Evolutionary conservation across 306 rosid species (phyloP).

Genomic region (Argentina anserina): DNA sequence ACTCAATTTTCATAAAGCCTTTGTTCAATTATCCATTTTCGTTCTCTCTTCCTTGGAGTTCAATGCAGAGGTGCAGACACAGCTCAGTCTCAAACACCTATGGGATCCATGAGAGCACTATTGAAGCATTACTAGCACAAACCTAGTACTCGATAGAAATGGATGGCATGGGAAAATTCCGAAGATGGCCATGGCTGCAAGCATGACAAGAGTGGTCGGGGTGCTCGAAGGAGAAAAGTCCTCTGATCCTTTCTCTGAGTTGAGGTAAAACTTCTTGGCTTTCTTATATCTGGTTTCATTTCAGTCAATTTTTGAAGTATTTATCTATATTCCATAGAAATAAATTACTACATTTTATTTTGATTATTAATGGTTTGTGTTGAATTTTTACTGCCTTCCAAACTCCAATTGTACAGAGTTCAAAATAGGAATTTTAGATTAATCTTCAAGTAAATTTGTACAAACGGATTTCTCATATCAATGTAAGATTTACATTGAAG

Average conservation of each 20-base stretch:
- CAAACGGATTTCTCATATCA: no score
- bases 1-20: neutral
- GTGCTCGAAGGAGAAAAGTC: neutral
- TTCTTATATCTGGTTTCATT: neutral
- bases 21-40: neutral
- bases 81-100: neutral
- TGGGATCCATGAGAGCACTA: neutral
- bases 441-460: no score
- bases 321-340: neutral
- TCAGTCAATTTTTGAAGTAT: neutral
- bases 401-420: no score
- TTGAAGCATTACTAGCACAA: neutral
- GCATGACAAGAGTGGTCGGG: neutral
- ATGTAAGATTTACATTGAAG: no score
- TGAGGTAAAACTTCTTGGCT: neutral
- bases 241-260: no score
- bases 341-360: no score
- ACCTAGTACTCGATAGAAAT: neutral
- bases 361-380: no score
- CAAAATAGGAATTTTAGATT: no score
- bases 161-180: constrained; percentile 5
- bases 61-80: neutral
- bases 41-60: neutral
- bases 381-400: no score
- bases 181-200: neutral